Conservation (phyloP, 225 moss, liverwort and hornwort species). For the Antitrichia curtipendula region DNA sequence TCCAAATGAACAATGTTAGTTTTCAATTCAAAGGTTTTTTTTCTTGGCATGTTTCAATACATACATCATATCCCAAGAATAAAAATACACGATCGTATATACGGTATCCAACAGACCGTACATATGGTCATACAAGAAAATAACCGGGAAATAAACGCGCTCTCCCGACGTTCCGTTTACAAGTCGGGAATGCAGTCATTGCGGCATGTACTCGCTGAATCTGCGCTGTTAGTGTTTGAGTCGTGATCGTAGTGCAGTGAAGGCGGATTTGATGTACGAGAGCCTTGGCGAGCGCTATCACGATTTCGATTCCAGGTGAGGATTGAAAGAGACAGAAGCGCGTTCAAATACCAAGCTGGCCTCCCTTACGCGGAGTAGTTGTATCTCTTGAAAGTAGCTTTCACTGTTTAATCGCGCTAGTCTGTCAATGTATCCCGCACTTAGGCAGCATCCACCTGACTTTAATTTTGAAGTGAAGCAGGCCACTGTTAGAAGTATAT, state of each 20-base stretch:
- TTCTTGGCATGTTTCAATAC: background rate
- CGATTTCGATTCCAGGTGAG: background rate
- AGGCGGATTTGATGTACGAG: background rate
- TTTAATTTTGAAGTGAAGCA: background rate
- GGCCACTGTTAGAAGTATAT: background rate
- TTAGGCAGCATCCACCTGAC: background rate
- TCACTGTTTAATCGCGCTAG: background rate
- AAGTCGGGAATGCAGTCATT: background rate
- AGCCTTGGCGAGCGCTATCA: background rate
- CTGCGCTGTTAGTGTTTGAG: background rate
- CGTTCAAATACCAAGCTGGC: no score
- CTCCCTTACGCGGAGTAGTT: background rate
- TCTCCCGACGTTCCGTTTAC: background rate
- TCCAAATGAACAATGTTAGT: background rate
- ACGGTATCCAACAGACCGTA: background rate
- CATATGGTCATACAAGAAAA: background rate
- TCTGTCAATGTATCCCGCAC: background rate
- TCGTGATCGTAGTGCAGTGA: background rate
- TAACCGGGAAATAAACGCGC: background rate
- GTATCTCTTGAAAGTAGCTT: background rate
- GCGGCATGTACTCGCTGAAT: background rate
- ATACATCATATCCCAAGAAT: no score
- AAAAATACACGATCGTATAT: background rate
- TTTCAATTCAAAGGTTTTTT: background rate
- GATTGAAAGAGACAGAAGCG: background rate